A percentile compares a stretch with the other conserved stretches of the same genome.
Conservation (phyloP, 768 basidiomycete genomes). For the Rhizopogon rudus region DNA sequence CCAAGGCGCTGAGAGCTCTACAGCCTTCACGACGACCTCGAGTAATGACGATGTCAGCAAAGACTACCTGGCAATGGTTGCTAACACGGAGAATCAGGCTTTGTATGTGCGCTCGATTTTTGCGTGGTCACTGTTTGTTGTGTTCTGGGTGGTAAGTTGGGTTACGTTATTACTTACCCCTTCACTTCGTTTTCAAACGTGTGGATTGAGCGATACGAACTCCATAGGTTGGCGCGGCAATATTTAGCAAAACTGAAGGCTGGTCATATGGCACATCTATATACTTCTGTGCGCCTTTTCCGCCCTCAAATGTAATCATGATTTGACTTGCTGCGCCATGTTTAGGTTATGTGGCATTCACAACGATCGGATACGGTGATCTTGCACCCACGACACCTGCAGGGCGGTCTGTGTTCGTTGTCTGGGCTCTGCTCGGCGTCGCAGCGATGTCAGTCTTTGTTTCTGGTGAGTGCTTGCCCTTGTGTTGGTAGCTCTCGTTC, state of each 20-base stretch:
- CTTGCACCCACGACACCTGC: conserved; percentile 55
- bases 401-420: conserved; percentile 71
- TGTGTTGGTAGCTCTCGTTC: not conserved
- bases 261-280: conserved; percentile 62
- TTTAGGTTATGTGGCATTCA: conserved; percentile 67
- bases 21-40: conserved; percentile 5
- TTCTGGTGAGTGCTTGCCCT: conserved; percentile 41
- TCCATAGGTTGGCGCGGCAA: conserved; percentile 54
- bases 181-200: not conserved
- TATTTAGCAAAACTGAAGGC: conserved; percentile 64
- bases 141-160: conserved; percentile 69
- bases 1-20: not conserved
- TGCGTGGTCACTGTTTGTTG: conserved; percentile 56
- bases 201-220: not conserved
- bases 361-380: conserved; percentile 74
- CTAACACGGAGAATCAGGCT: conserved; percentile 46
- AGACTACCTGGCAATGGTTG: conserved; percentile 17
- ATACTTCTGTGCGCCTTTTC: conserved; percentile 60
- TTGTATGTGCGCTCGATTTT: conserved; percentile 52
- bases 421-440: conserved; percentile 75
- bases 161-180: not conserved
- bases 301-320: no score
- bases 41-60: conserved; percentile 3
- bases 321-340: not conserved
- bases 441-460: conserved; percentile 72